Percentiles rank a stretch among this genome's conserved stretches.
phyloP scores from a whole-genome alignment of 139 green algal species.

The Auxenochlorella pyrenoidosa region DNA sequence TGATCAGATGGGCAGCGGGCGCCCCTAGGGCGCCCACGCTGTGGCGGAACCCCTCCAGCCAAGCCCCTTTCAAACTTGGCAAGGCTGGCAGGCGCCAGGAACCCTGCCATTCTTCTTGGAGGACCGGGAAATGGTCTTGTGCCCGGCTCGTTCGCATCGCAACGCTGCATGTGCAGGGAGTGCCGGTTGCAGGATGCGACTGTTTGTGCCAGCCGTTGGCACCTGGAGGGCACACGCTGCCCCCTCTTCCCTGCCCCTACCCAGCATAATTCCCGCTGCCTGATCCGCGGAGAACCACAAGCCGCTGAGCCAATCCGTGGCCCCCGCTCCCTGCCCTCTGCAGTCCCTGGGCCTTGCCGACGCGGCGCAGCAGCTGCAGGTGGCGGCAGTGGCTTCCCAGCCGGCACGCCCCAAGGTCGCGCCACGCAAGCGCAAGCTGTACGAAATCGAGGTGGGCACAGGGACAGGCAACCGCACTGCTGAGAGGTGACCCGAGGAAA shows the following conservation, averaged over 20 bases:
- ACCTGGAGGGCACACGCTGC: too few species aligned
- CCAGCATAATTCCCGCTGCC: background rate
- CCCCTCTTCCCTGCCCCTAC: background rate
- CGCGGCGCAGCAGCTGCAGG: conserved; percentile 17
- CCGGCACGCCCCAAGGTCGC: background rate
- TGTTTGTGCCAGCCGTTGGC: background rate
- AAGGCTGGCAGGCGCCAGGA: background rate
- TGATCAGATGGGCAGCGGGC: background rate
- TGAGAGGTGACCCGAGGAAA: background rate
- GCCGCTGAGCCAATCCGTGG: background rate
- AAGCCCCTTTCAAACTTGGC: background rate
- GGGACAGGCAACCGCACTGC: background rate
- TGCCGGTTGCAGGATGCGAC: background rate
- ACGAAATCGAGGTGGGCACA: conserved; percentile 6
- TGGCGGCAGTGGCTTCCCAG: background rate
- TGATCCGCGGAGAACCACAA: too few species aligned
- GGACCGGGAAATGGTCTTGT: background rate
- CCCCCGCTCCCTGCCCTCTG: background rate
- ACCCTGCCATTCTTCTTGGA: too few species aligned
- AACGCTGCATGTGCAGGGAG: background rate
- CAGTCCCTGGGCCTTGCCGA: conserved; percentile 49
- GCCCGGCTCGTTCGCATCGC: background rate
- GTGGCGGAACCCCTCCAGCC: background rate
- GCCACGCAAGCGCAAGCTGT: conserved; percentile 43
- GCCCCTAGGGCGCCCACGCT: background rate